These are phyloP conservation scores for Polygonum maritimum DNA, from an alignment of 148 eudicot species.

Conservation along the genomic window DNA sequence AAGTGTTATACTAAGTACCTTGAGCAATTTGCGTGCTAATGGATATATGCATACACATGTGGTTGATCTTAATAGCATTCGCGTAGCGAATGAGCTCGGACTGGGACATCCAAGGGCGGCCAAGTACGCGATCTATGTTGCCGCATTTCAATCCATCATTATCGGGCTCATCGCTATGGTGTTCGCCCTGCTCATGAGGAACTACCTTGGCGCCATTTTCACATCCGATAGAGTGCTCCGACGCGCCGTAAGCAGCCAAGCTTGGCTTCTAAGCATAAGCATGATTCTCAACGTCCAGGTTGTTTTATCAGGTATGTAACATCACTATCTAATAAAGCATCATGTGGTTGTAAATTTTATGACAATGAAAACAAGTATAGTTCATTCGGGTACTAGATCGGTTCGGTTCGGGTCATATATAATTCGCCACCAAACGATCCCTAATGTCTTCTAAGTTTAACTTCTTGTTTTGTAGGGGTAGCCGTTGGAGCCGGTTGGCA, in stretches of 20 bases:
- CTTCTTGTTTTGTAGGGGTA: constrained; percentile 41
- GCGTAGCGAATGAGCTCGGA: constrained; percentile 85
- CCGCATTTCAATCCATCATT: constrained; percentile 59
- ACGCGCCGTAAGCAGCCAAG: constrained; percentile 49
- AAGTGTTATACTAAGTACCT: no score
- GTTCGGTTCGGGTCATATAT: no score
- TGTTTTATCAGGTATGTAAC: constrained; percentile 76
- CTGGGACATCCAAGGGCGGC: constrained; percentile 53
- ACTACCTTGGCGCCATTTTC: constrained; percentile 47
- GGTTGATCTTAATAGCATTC: constrained; percentile 30
- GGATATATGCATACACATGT: background rate
- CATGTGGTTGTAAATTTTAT: no score
- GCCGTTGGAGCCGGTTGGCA: constrained; percentile 93
- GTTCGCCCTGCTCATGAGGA: constrained; percentile 31
- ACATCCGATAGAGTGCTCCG: constrained; percentile 45
- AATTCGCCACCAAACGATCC: no score
- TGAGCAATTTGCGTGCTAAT: background rate
- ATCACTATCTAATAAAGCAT: background rate
- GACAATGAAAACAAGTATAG: no score
- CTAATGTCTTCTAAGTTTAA: background rate
- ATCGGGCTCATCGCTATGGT: constrained; percentile 55
- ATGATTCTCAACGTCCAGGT: constrained; percentile 81
- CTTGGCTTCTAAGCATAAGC: constrained; percentile 69
- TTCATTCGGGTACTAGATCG: no score
- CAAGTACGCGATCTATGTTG: constrained; percentile 48